Base-by-base conservation (phyloP, 441 rosid genomes). In the Kokia cookei region DNA sequence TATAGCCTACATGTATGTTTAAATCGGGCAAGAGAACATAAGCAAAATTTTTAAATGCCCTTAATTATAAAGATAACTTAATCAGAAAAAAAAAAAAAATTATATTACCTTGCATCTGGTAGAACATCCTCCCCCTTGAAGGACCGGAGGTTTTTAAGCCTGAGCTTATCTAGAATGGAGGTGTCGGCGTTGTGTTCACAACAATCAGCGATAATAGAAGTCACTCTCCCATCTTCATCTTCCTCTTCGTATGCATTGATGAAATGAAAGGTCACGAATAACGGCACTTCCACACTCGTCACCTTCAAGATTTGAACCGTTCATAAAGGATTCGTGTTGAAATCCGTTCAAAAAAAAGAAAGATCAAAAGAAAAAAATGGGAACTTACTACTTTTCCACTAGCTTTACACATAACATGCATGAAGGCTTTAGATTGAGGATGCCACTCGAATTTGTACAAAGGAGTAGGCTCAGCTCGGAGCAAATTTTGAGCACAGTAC, bases 391-490 rank as follows among this genome's bases (percentile, higher is more conserved):
- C 79, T 65, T 88, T 89, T 66, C 99, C 97, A 53, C 97, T 96
- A 74, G 86, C 88, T 87, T 87, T 93, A 54, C 93, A 93, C 97
- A 96, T 91, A 37, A 93, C 82, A 77, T 96, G 99, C 72, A 92
- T 1, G 69, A 82, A 96, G 27, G 78, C 96, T 81, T 88, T 94
- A 17, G 92, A 86, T 0, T 83, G 47, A 1, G 99, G 99, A 69
- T 90, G 94, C 98, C 96, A 95, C 84, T 91, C 83, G 48, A 95
- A 95, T 88, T 95, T 95, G 76, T 93, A 95, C 60, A 95, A 82
- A 7, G 98, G 95, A 1, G 98, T 93, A 2, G 99, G 97, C 79
- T 93, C 98, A 68, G 99, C 99, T 80, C 77, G 85, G n/a, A 95
- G 84, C 59, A 95, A 74, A 82, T 90, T 95, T 72, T 64, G 82